Conservation (phyloP, 2,329 filamentous ascomycete genomes). For the Trichoderma gracile region DNA sequence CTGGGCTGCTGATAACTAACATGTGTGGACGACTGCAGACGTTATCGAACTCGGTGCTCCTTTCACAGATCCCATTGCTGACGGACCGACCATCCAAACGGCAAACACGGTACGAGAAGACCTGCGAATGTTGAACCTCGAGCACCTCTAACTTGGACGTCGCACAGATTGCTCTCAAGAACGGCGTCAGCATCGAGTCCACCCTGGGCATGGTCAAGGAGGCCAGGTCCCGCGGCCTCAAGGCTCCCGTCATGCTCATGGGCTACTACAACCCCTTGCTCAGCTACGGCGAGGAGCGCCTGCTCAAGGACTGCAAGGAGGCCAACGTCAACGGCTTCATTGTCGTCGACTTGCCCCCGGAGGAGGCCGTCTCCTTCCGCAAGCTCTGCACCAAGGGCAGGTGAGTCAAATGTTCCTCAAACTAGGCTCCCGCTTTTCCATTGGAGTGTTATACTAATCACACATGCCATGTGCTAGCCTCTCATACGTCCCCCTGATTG, state of each 20-base stretch:
- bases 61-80: constrained; percentile 97
- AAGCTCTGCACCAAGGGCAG: constrained; percentile 76
- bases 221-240: constrained; percentile 74
- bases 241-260: constrained; percentile 87
- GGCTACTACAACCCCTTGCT: constrained; percentile 98
- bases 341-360: constrained; percentile 90
- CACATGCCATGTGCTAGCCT: constrained; percentile 52
- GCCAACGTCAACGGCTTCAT: constrained; percentile 96
- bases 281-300: constrained; percentile 87
- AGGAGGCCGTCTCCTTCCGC: constrained; percentile 92
- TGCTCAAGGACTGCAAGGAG: constrained; percentile 79
- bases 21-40: constrained; percentile 50
- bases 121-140: too few species aligned
- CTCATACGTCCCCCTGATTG: constrained; percentile 96
- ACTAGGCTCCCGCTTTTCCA: neutral
- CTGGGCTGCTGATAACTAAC: neutral
- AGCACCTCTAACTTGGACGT: constrained; percentile 9
- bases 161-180: constrained; percentile 67
- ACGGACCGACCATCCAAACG: constrained; percentile 95
- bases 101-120: constrained; percentile 71
- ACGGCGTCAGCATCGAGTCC: constrained; percentile 80
- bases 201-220: constrained; percentile 82
- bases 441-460: neutral
- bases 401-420: constrained; percentile 44
- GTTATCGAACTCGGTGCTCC: constrained; percentile 94